A percentile compares a stretch with the other conserved stretches of the same genome.
Evolutionary conservation across 2,329 filamentous ascomycete genomes (phyloP).

Genomic region (Aspergillus clavatus): DNA sequence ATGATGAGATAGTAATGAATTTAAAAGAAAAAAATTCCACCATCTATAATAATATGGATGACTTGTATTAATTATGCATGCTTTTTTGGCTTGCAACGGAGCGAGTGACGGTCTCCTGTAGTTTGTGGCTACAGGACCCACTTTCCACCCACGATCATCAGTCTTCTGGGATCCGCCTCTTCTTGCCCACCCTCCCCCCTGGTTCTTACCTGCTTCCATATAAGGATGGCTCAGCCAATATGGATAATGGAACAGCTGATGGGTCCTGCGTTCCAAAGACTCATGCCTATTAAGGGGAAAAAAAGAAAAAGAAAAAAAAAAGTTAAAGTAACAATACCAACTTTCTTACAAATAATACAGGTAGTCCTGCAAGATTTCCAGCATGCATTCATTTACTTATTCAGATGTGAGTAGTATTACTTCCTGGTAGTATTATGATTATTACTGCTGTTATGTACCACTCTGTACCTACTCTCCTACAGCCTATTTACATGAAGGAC

Average conservation of each 20-base stretch:
- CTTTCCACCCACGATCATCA: constrained; percentile 23
- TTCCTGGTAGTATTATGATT: too few species aligned
- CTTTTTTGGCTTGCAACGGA: constrained; percentile 11
- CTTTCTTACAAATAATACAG: not conserved
- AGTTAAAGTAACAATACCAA: not conserved
- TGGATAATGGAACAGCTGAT: constrained; percentile 19
- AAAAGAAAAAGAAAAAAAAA: too few species aligned
- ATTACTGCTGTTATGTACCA: not conserved
- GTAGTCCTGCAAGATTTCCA: not conserved
- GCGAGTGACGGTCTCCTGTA: constrained; percentile 17
- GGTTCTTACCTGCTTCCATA: constrained; percentile 15
- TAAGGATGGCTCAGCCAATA: constrained; percentile 13
- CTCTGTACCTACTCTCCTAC: too few species aligned
- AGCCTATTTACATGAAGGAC: too few species aligned
- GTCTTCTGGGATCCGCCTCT: constrained; percentile 5
- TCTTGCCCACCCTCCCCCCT: constrained; percentile 11
- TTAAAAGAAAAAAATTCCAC: too few species aligned
- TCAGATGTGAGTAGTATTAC: too few species aligned
- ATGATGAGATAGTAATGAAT: too few species aligned
- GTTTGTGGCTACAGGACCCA: constrained; percentile 21
- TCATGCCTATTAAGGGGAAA: too few species aligned
- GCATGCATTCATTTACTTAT: too few species aligned
- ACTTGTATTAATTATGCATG: constrained; percentile 13
- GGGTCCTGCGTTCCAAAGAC: not conserved
- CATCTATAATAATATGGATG: too few species aligned